These are phyloP conservation scores for Phytophthora colocasiae DNA, from an alignment of 352 stramenopile genomes.

Conservation along the genomic window DNA sequence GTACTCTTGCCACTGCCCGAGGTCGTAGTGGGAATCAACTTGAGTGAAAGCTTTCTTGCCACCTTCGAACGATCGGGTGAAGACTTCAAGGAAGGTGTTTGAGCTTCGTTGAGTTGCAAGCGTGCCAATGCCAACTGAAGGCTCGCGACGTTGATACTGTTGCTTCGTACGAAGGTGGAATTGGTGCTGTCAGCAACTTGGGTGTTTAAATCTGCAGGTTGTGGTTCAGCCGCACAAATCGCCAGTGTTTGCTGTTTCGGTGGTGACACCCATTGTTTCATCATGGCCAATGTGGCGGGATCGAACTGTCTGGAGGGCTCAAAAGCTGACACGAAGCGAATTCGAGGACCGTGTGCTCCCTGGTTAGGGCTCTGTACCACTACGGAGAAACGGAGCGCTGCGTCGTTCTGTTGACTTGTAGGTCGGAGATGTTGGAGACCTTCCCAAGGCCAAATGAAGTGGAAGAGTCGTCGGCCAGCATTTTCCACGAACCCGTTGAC, in stretches of 20 bases:
- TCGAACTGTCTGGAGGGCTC: slow-evolving; percentile 36
- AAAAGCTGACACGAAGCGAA: slow-evolving; percentile 60
- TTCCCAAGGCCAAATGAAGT: slow-evolving; percentile 73
- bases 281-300: slow-evolving; percentile 32
- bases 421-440: slow-evolving; percentile 51
- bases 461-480: slow-evolving; percentile 56
- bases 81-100: slow-evolving; percentile 12
- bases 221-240: slow-evolving; percentile 24
- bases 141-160: slow-evolving; percentile 29
- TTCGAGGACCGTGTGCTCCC: slow-evolving; percentile 34
- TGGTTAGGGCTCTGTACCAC: slow-evolving; percentile 39
- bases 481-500: slow-evolving; percentile 78
- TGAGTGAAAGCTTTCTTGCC: slow-evolving; percentile 15
- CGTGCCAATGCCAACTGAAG: slow-evolving; percentile 22
- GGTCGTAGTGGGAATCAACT: slow-evolving; percentile 2
- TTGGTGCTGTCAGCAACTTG: background rate
- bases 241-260: slow-evolving; percentile 27
- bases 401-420: slow-evolving; percentile 22
- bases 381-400: slow-evolving; percentile 35
- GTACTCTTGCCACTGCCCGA: slow-evolving; percentile 4
- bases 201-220: slow-evolving; percentile 1
- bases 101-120: slow-evolving; percentile 9
- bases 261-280: slow-evolving; percentile 22
- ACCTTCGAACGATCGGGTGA: background rate
- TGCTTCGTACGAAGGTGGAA: slow-evolving; percentile 8